These are phyloP conservation scores for Tolypocladium ovalisporum DNA, from an alignment of 2,329 filamentous ascomycete species.

Conservation along the genomic window DNA sequence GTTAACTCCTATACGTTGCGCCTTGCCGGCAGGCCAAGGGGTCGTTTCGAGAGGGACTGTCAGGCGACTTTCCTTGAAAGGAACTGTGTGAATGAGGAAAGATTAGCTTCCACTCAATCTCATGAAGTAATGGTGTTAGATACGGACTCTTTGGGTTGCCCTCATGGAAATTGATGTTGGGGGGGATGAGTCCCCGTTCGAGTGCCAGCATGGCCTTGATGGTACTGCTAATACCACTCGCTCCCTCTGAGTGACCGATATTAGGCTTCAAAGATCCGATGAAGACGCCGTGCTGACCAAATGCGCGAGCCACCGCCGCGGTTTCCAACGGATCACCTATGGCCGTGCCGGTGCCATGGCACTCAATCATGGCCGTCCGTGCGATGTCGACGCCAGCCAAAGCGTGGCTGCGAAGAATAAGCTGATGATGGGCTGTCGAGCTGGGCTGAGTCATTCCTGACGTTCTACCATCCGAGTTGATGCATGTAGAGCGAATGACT, in stretches of 20 bases:
- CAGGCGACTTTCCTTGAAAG: neutral
- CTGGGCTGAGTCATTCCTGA: constrained; percentile 29
- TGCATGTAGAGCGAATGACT: constrained; percentile 16
- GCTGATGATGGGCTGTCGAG: constrained; percentile 12
- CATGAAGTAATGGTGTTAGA: too few relatives aligned
- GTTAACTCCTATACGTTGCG: too few relatives aligned
- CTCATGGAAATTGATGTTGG: constrained; percentile 9
- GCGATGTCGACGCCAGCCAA: constrained; percentile 7
- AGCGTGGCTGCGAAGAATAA: constrained; percentile 18
- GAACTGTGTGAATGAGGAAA: too few relatives aligned
- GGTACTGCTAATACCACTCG: constrained; percentile 13
- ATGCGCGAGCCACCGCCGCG: too few relatives aligned
- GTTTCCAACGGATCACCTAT: constrained; percentile 28
- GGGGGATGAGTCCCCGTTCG: constrained; percentile 12
- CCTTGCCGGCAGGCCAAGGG: constrained; percentile 25
- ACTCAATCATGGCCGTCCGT: constrained; percentile 9
- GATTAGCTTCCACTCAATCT: too few relatives aligned
- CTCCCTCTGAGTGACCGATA: constrained; percentile 17
- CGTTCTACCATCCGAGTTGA: constrained; percentile 26
- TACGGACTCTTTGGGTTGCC: constrained; percentile 12
- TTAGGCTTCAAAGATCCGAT: too few relatives aligned
- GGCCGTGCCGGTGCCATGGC: constrained; percentile 23
- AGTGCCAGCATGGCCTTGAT: constrained; percentile 16
- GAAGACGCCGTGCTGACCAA: too few relatives aligned
- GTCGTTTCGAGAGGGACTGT: constrained; percentile 18